Percentiles rank a stretch among this genome's conserved stretches.
Conservation (phyloP, 1,139 yeast species). For the Geotrichum candidum region DNA sequence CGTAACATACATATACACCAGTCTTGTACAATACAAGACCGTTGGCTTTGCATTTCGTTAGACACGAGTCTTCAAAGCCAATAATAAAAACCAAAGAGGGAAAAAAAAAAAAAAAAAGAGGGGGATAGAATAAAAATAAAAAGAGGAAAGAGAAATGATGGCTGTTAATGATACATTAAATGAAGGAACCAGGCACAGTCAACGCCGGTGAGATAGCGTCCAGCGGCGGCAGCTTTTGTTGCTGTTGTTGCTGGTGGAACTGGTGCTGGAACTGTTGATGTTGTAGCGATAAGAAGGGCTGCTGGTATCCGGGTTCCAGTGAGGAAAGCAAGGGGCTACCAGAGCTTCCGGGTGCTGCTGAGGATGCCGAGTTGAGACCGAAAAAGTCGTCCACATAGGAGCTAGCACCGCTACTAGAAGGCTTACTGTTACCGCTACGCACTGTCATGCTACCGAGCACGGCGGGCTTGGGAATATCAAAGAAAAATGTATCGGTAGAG, state of each 20-base stretch:
- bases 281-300: not conserved
- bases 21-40: not conserved
- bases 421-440: not conserved
- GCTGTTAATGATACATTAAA: not conserved
- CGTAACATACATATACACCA: not conserved
- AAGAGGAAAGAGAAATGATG: not conserved
- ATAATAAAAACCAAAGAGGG: not conserved
- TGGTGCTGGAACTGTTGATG: not conserved
- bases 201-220: not conserved
- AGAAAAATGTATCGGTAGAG: slow-evolving; percentile 1
- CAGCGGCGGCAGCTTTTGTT: not conserved
- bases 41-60: not conserved
- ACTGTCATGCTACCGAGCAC: not conserved
- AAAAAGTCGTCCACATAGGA: not conserved
- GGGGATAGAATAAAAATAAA: not conserved
- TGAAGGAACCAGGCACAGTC: slow-evolving; percentile 2
- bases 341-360: not conserved
- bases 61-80: not conserved
- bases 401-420: not conserved
- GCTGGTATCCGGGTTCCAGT: not conserved
- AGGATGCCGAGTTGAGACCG: not conserved
- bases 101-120: not conserved
- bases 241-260: not conserved
- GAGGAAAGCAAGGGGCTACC: not conserved
- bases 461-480: slow-evolving; percentile 6